Percentiles rank a stretch among this genome's conserved stretches.
These are phyloP conservation scores for Penicillium antarcticum DNA, from an alignment of 495 filamentous ascomycete genomes.

Conservation along the genomic window DNA sequence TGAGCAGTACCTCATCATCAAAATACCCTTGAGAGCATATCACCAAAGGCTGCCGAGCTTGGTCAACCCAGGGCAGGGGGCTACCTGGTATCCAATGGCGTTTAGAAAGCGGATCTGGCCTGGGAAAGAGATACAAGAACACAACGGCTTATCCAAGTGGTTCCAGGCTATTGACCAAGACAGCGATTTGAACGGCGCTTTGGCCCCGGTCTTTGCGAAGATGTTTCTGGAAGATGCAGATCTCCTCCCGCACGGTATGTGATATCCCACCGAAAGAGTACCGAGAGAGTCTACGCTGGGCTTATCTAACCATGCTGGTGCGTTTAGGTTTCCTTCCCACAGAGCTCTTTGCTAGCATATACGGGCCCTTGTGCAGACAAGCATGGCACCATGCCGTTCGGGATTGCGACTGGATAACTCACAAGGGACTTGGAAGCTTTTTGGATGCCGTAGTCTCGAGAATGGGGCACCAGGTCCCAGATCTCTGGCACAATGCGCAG, in stretches of 20 bases:
- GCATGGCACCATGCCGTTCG: neutral
- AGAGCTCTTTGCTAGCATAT: neutral
- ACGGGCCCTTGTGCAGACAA: neutral
- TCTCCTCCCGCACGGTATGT: neutral
- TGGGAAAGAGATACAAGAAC: neutral
- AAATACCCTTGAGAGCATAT: neutral
- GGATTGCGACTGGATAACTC: neutral
- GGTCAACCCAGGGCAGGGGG: neutral
- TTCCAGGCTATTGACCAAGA: neutral
- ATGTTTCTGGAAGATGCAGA: neutral
- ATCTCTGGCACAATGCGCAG: neutral
- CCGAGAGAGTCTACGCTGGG: neutral
- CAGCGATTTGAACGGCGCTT: neutral
- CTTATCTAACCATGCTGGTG: neutral
- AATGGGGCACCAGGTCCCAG: neutral
- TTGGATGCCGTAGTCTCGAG: neutral
- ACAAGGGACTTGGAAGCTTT: neutral
- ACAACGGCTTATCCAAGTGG: neutral
- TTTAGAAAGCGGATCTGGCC: neutral
- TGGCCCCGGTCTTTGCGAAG: neutral
- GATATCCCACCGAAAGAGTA: neutral
- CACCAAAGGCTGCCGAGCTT: neutral
- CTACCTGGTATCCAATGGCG: neutral
- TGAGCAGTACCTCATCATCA: neutral
- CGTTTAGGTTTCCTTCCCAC: neutral